phyloP scores from a whole-genome alignment of 2,329 filamentous ascomycete genomes.

The Fusarium odoratissimum region DNA sequence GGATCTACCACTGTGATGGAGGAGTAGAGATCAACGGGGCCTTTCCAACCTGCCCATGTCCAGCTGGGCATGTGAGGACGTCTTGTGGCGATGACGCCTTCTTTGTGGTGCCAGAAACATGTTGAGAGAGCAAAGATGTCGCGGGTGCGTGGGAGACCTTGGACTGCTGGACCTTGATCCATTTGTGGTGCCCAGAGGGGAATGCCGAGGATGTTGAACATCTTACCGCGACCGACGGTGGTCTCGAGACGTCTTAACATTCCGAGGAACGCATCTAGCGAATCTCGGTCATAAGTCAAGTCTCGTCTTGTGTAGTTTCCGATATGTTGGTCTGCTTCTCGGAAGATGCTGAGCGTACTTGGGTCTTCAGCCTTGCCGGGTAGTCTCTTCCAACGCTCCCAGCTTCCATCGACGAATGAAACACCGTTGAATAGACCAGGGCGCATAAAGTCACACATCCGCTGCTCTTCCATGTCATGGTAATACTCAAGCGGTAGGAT shows the following conservation, averaged over 20 bases:
- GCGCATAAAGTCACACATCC: constrained; percentile 52
- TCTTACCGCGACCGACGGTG: constrained; percentile 46
- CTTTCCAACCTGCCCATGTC: constrained; percentile 53
- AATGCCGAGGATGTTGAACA: constrained; percentile 48
- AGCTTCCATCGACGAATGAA: constrained; percentile 51
- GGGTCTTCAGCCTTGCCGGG: constrained; percentile 45
- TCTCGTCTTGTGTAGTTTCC: constrained; percentile 47
- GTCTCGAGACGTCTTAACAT: constrained; percentile 48
- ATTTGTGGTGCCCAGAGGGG: constrained; percentile 47
- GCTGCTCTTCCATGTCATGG: constrained; percentile 48
- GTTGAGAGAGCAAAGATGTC: constrained; percentile 51
- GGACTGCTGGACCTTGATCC: constrained; percentile 15
- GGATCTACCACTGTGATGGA: constrained; percentile 49
- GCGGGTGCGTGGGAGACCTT: constrained; percentile 45
- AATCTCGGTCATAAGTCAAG: constrained; percentile 49
- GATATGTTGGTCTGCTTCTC: constrained; percentile 50
- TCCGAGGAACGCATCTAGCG: constrained; percentile 49
- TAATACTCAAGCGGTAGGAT: constrained; percentile 49
- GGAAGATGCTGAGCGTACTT: constrained; percentile 52
- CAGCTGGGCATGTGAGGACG: constrained; percentile 51
- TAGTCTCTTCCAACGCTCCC: constrained; percentile 51
- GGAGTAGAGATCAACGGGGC: constrained; percentile 50
- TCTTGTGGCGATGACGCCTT: constrained; percentile 41
- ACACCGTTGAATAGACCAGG: constrained; percentile 51
- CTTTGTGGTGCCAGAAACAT: constrained; percentile 53